Percentiles rank a stretch among this genome's conserved stretches.
Evolutionary conservation across 441 rosid species (phyloP).

Genomic region (Gossypium aridum): DNA sequence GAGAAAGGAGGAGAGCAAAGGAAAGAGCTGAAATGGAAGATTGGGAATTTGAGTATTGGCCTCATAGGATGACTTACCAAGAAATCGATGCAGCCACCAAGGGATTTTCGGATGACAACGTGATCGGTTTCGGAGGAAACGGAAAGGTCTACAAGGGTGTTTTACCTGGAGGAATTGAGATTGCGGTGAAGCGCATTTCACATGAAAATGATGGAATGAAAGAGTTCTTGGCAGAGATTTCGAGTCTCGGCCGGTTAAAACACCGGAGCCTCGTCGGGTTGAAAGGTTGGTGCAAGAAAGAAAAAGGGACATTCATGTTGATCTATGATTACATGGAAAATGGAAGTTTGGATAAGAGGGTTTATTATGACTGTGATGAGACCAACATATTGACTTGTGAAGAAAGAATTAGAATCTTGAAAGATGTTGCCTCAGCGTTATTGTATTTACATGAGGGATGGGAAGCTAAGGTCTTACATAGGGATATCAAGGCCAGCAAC

Average conservation of each 20-base stretch:
- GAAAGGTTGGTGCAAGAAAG: constrained; percentile 81
- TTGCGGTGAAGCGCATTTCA: constrained; percentile 68
- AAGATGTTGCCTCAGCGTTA: constrained; percentile 60
- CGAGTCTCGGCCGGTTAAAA: constrained; percentile 64
- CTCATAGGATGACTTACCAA: constrained; percentile 48
- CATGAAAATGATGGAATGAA: constrained; percentile 62
- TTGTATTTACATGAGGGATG: constrained; percentile 77
- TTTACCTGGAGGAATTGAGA: constrained; percentile 45
- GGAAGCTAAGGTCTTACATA: constrained; percentile 62
- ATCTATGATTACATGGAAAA: constrained; percentile 80
- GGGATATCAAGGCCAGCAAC: constrained; percentile 77
- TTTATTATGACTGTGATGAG: constrained; percentile 34
- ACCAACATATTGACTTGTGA: constrained; percentile 28
- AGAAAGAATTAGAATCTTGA: constrained; percentile 47
- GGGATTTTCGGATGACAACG: constrained; percentile 50
- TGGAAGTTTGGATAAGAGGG: constrained; percentile 57
- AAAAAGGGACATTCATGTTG: constrained; percentile 57
- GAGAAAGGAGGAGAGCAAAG: constrained; percentile 34
- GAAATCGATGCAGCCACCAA: constrained; percentile 53
- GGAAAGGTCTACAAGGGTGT: constrained; percentile 75
- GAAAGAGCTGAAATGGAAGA: constrained; percentile 65
- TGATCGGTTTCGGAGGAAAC: constrained; percentile 69
- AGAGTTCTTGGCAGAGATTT: constrained; percentile 59
- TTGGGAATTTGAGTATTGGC: constrained; percentile 94
- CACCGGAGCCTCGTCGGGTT: constrained; percentile 60